phyloP scores from a whole-genome alignment of 169 alveolate genomes.

The Eimeria mitis region DNA sequence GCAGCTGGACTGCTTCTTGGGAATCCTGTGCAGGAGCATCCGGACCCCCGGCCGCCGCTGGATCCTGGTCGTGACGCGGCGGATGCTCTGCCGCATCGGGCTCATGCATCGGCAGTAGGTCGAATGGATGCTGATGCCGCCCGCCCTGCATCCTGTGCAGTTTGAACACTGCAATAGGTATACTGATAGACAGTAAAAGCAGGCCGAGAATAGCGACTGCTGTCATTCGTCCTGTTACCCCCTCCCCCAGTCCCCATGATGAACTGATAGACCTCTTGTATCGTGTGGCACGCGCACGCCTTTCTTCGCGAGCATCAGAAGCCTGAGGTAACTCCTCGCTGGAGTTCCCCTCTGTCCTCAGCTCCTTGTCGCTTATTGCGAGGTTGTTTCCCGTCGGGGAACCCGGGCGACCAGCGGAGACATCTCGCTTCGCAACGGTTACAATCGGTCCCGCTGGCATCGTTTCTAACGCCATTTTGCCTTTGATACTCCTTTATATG shows the following conservation, averaged over 20 bases:
- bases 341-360: background rate
- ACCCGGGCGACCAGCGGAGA: background rate
- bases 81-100: background rate
- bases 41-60: background rate
- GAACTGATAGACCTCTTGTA: constrained; percentile 7
- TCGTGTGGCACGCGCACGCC: background rate
- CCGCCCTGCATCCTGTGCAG: background rate
- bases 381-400: background rate
- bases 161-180: background rate
- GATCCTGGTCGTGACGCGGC: background rate
- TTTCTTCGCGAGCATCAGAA: background rate
- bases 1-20: background rate
- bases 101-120: background rate
- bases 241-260: constrained; percentile 35
- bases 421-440: background rate
- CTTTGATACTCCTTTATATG: background rate
- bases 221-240: constrained; percentile 11
- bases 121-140: constrained; percentile 7
- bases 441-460: background rate
- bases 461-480: constrained; percentile 3
- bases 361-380: background rate
- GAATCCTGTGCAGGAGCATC: background rate
- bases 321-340: background rate
- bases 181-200: background rate
- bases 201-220: background rate